Percentiles rank a stretch among this genome's conserved stretches.
Conservation (phyloP, 208 protist species). For the Leishmania braziliensis region DNA sequence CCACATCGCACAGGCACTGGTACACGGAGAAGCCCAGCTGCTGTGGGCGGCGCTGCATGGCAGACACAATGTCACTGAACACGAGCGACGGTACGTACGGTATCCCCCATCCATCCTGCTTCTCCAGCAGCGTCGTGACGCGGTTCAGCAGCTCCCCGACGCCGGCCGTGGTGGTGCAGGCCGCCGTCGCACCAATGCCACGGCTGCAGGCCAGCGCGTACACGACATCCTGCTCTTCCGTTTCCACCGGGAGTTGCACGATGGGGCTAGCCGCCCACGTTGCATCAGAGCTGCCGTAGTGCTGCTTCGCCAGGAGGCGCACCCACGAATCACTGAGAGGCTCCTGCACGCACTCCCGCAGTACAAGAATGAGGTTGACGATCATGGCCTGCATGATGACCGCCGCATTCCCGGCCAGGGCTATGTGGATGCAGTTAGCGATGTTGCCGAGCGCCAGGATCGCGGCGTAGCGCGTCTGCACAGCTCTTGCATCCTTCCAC, state of each 20-base stretch:
- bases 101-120: conserved; percentile 51
- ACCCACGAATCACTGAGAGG: conserved; percentile 26
- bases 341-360: conserved; percentile 34
- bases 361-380: conserved; percentile 50
- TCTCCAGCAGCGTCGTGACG: conserved; percentile 52
- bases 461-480: conserved; percentile 60
- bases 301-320: conserved; percentile 19
- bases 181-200: conserved; percentile 55
- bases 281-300: conserved; percentile 19
- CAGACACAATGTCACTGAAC: conserved; percentile 50
- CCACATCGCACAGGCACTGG: conserved; percentile 47
- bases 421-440: conserved; percentile 51
- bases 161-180: conserved; percentile 58
- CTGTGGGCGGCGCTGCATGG: conserved; percentile 68
- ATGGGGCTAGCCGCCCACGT: conserved; percentile 17
- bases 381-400: conserved; percentile 54
- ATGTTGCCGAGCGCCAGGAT: conserved; percentile 61
- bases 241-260: conserved; percentile 38
- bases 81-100: conserved; percentile 49
- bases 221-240: conserved; percentile 35
- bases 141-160: conserved; percentile 50
- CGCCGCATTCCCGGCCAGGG: conserved; percentile 38
- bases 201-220: conserved; percentile 51
- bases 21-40: conserved; percentile 66
- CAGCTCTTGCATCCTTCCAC: conserved; percentile 23